Evolutionary conservation across 306 rosid species (phyloP), one percentile per base, ranked within the genome.

Genomic region (Prosopis cineraria): DNA sequence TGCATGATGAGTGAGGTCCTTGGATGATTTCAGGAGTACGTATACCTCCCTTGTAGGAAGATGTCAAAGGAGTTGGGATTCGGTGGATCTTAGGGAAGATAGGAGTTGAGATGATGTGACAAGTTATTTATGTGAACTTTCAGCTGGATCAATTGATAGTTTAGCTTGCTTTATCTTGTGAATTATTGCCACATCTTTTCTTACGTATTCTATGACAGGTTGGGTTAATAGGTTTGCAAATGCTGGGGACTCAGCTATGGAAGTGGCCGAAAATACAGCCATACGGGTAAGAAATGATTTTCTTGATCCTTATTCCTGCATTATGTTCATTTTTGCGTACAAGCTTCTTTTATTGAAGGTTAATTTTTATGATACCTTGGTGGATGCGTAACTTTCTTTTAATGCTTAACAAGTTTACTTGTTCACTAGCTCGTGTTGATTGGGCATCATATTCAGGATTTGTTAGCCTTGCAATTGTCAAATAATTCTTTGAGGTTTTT

Each of bases 211-310:
- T 56, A 44, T 83, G 31, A 82, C 93, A 96, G 99, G 97, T 74
- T 96, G 99, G 99, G 99, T 96, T 73, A 96, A 96, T 80, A 91
- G 93, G 73, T 96, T 96, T 86, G 99, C 99, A 37, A 87, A 96
- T 87, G 97, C 98, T 45, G 99, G 99, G 78, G 99, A 93, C 76
- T 83, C 99, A 78, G 98, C 98, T 67, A 81, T 96, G 91, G 99
- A 90, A 89, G 94, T 91, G 37, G 99, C 99, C 14, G 99, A 87
- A 79, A 96, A 81, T 75, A 96, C 98, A 1, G 99, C 99, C 80
- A 1, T 85, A 41, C 88, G 86, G 88, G 99, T 93, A 79, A 81
- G 98, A 80, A 72, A 34, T 33, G 34, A 72, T 34, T 64, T 72
- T 60, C 30, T 13, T 4, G 16, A 31, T 56, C 64, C 30, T 9